A percentile compares a stretch with the other conserved stretches of the same genome.
phyloP scores from a whole-genome alignment of 176 grass and related monocot genomes.

The Melocanna baccifera region DNA sequence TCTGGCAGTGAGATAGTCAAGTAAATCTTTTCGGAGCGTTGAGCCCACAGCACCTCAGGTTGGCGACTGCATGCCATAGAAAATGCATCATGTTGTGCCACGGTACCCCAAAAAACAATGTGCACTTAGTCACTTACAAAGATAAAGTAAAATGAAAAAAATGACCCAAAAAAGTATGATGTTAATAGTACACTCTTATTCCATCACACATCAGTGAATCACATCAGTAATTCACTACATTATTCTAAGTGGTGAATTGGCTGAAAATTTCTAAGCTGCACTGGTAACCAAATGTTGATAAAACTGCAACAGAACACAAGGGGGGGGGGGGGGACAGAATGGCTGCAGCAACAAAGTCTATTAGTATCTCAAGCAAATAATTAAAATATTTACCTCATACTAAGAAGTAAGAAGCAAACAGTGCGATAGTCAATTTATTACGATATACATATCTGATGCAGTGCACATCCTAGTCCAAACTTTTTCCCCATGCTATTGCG shows the following conservation, averaged over 20 bases:
- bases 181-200: neutral
- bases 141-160: neutral
- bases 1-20: conserved; percentile 84
- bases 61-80: conserved; percentile 61
- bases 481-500: neutral
- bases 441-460: neutral
- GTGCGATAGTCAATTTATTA: neutral
- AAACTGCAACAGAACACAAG: neutral
- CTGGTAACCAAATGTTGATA: neutral
- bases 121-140: neutral
- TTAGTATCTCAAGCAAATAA: neutral
- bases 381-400: neutral
- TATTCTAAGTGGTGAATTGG: neutral
- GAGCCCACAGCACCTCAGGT: conserved; percentile 93
- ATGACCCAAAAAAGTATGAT: neutral
- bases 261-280: neutral
- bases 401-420: neutral
- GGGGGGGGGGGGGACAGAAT: neutral
- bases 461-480: neutral
- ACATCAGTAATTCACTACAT: neutral
- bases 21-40: conserved; percentile 83
- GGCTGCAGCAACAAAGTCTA: neutral
- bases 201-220: neutral
- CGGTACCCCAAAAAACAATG: neutral
- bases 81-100: conserved; percentile 15